Percentiles rank a stretch among this genome's conserved stretches.
phyloP scores from a whole-genome alignment of 768 basidiomycete species.

The Phaeolepiota aurea region DNA sequence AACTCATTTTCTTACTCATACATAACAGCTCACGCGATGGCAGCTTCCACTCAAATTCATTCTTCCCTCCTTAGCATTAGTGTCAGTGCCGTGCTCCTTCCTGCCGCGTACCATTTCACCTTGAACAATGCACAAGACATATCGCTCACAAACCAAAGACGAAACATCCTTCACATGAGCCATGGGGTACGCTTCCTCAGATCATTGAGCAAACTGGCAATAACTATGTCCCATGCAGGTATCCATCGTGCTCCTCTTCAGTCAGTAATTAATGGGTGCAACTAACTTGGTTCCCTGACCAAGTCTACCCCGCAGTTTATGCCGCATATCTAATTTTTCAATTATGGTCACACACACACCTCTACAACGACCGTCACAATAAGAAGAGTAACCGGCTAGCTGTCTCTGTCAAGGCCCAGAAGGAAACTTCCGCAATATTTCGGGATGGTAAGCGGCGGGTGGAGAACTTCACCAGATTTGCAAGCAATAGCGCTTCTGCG shows the following conservation, averaged over 20 bases:
- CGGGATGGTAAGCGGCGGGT: slow-evolving; percentile 7
- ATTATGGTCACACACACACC: slow-evolving; percentile 65
- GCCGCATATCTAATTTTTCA: slow-evolving; percentile 68
- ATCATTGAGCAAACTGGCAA: background rate
- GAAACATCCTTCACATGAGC: slow-evolving; percentile 60
- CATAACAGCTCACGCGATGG: background rate
- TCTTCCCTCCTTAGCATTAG: slow-evolving; percentile 69
- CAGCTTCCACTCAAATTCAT: slow-evolving; percentile 67
- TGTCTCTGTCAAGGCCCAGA: slow-evolving; percentile 18
- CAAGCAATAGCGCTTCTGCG: slow-evolving; percentile 3
- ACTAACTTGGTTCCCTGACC: background rate
- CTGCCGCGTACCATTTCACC: slow-evolving; percentile 69
- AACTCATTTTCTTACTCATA: background rate
- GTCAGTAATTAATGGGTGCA: too few species aligned
- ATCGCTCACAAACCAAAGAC: slow-evolving; percentile 24
- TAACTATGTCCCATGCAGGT: slow-evolving; percentile 33
- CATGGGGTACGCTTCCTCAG: slow-evolving; percentile 47
- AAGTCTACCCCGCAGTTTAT: slow-evolving; percentile 43
- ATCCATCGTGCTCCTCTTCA: slow-evolving; percentile 68
- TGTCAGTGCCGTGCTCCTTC: slow-evolving; percentile 71
- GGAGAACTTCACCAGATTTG: background rate
- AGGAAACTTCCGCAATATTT: slow-evolving; percentile 20
- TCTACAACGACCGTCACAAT: slow-evolving; percentile 47
- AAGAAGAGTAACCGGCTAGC: slow-evolving; percentile 33
- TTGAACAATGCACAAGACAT: slow-evolving; percentile 24